Evolutionary conservation across 2,329 filamentous ascomycete species (phyloP).

Genomic region (Verticillium longisporum): DNA sequence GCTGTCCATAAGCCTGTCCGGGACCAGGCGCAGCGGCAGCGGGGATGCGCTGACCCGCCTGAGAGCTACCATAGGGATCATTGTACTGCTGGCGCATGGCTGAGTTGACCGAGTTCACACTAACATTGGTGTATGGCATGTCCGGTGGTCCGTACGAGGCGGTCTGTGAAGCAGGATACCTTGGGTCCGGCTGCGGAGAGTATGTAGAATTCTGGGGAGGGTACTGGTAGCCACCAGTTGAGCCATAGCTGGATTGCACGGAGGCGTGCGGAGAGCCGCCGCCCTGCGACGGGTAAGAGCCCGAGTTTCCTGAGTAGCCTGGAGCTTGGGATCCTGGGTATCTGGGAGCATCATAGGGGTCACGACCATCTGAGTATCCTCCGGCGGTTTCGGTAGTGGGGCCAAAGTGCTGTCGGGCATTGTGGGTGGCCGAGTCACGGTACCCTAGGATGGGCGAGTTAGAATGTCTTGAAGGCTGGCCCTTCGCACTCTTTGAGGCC

Average conservation of each 20-base stretch:
- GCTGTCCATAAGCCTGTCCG: slow-evolving; percentile 10
- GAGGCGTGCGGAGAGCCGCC: slow-evolving; percentile 3
- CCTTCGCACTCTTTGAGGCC: slow-evolving; percentile 42
- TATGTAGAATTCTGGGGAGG: slow-evolving; percentile 7
- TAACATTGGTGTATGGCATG: slow-evolving; percentile 8
- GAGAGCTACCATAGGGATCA: slow-evolving; percentile 8
- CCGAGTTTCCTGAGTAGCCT: slow-evolving; percentile 40
- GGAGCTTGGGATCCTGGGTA: slow-evolving; percentile 44
- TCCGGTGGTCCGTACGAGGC: slow-evolving; percentile 5
- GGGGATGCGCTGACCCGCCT: slow-evolving; percentile 6
- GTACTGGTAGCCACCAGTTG: slow-evolving; percentile 13
- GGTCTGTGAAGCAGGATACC: slow-evolving; percentile 11
- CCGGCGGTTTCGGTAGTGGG: slow-evolving; percentile 27
- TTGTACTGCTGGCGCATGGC: not conserved
- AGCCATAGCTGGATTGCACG: slow-evolving; percentile 17
- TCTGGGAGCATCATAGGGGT: slow-evolving; percentile 34
- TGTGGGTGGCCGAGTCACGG: slow-evolving; percentile 45
- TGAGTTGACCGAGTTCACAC: not conserved
- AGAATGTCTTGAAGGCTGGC: slow-evolving; percentile 45
- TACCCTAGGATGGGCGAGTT: slow-evolving; percentile 54
- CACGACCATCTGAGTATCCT: slow-evolving; percentile 28
- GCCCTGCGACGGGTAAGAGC: slow-evolving; percentile 18
- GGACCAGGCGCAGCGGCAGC: slow-evolving; percentile 7
- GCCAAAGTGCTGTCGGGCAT: slow-evolving; percentile 38
- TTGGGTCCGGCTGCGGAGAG: slow-evolving; percentile 9